Base-by-base conservation (phyloP, 805 yeast genomes). In the Candida chilensis region DNA sequence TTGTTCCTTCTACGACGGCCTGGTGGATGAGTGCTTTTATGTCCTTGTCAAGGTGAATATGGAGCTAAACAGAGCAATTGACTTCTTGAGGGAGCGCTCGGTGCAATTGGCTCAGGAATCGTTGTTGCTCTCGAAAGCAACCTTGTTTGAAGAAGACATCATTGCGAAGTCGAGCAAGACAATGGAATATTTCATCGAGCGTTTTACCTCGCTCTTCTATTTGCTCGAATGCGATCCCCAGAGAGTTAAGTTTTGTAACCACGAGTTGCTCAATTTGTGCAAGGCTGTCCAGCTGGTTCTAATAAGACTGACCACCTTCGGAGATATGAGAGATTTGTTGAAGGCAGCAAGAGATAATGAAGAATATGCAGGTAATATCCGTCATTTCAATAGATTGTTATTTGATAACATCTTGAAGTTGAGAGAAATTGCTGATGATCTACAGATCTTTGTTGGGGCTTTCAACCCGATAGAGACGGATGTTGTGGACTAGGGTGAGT, bases 341-440 rank as follows among this genome's bases (percentile, higher is more conserved):
- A 22, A 22, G 13, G 25, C 25, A n/a, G 25, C 14, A n/a, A 22
- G 25, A 22, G 13, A 22, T 22, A 22, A 22, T 22, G 25, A 22
- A n/a, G 25, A 22, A 11, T 22, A 22, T 22, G 13, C 7, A n/a
- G 25, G 13, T n/a, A 22, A 22, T 22, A n/a, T 22, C 7, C 25
- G 25, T 11, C 11, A n/a, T n/a, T 22, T 22, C 25, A 22, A 22
- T 15, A 22, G 25, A 11, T 6, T 22, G 15, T 8, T n/a, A 7
- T 22, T n/a, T 11, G 25, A 22, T 22, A 22, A 22, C 12, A 15
- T n/a, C 12, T 11, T 22, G 25, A 22, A 22, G 13, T 22, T 22
- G 11, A 12, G 13, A 15, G 25, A 22, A 11, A 22, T 22, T 8
- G 25, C 13, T n/a, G 25, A 22, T 22, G 25, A 22, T 22, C 13